Conservation (phyloP, 257 asterid species). For the Gentiana straminea region DNA sequence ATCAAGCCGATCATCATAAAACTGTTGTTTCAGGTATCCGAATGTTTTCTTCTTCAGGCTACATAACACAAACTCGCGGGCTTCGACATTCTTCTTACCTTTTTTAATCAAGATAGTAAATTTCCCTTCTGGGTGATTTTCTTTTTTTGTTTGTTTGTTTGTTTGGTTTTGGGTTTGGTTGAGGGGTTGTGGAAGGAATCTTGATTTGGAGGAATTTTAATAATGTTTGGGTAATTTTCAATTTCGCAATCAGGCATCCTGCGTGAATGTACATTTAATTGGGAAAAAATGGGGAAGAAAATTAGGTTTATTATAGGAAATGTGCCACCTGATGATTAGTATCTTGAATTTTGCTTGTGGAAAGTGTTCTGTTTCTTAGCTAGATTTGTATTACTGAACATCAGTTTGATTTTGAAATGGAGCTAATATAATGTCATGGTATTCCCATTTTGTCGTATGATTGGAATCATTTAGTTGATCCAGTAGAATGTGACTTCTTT, state of each 20-base stretch:
- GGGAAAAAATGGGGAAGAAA: background rate
- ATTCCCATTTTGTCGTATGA: too few species aligned
- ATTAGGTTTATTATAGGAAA: background rate
- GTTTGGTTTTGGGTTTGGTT: background rate
- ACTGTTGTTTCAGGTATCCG: slow-evolving; percentile 17
- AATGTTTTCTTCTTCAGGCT: background rate
- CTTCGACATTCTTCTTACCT: background rate
- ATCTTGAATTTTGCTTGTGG: too few species aligned
- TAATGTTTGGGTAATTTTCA: background rate
- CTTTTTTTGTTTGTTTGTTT: background rate
- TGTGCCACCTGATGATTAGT: background rate
- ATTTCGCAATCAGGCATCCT: background rate
- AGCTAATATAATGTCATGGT: too few species aligned
- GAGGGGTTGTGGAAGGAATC: background rate
- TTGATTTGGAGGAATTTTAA: background rate
- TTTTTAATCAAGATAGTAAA: background rate
- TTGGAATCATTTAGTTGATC: too few species aligned
- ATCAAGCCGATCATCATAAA: slow-evolving; percentile 20
- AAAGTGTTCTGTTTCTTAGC: too few species aligned
- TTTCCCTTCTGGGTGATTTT: background rate
- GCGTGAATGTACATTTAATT: background rate
- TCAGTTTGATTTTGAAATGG: too few species aligned
- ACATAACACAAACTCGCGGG: slow-evolving; percentile 2
- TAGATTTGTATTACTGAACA: too few species aligned
- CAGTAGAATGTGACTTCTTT: too few species aligned